Evolutionary conservation across 768 basidiomycete genomes (phyloP), one percentile per base, ranked within the genome.

Genomic region (Lactifluus echinatus): DNA sequence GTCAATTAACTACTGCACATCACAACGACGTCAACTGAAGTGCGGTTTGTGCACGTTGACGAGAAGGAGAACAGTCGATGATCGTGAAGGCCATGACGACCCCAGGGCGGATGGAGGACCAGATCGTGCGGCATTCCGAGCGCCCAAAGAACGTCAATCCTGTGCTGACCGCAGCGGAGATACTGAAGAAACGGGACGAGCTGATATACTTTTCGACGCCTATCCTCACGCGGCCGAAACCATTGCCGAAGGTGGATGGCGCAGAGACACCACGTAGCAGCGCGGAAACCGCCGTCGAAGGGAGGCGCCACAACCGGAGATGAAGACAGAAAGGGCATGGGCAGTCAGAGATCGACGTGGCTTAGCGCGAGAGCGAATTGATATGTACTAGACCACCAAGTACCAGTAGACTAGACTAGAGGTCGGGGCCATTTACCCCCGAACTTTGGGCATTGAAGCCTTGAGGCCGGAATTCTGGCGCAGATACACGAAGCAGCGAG

Each of bases 81-180:
- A 78, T 97, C 64, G 96, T 98, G 75, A 89, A 87, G 71, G 85
- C 85, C 56, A 95, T 90, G 50, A 92, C 84, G 10, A 75, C 87
- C 37, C 87, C 91, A 73, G 89, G 96, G 74, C 97, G 95, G 96
- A 79, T 99, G 55, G 90, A 96, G 67, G 94, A 99, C 77, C 82
- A 89, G 78, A 82, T 83, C 57, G 85, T 82, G 59, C 76, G 85
- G 64, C 96, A 98, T 78, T 77, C 80, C 8, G 95, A 98, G 78
- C 77, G 85, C 55, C 74, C 87, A 69, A 95, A 96, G 84, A 87
- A 89, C 69, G 83, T 85, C 55, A 86, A 94, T 68, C 87, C 93
- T 24, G 80, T 91, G 59, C 72, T 98, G 70, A 92, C 79, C 57
- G 79, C 76, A 48, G 84, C 76, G 57, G 93, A 98, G 70, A 87